Conservation (phyloP, 1,284 basidiomycete genomes). For the Cutaneotrichosporon spelunceum region DNA sequence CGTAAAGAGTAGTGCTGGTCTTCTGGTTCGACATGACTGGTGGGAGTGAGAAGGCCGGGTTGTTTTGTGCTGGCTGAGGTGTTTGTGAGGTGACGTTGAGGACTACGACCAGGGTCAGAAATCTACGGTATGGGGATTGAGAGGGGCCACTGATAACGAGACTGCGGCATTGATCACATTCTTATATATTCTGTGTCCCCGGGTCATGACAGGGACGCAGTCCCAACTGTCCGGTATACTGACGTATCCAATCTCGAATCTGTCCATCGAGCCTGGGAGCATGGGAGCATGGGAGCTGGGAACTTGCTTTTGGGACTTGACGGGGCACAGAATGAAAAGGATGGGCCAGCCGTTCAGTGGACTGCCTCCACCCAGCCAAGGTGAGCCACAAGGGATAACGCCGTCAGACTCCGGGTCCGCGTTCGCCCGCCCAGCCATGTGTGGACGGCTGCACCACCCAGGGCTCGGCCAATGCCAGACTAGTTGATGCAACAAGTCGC, state of each 20-base stretch:
- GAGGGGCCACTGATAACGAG: neutral
- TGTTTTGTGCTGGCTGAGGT: neutral
- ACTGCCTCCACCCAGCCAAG: neutral
- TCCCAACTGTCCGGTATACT: neutral
- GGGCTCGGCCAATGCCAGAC: constrained; percentile 11
- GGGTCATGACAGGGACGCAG: neutral
- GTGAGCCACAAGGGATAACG: neutral
- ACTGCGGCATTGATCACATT: too few species aligned
- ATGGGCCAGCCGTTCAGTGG: neutral
- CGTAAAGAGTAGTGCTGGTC: constrained; percentile 22
- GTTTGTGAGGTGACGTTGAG: neutral
- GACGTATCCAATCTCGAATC: neutral
- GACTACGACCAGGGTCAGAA: neutral
- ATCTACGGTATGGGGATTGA: neutral
- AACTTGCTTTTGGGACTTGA: too few species aligned
- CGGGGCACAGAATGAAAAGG: too few species aligned
- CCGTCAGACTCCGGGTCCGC: neutral
- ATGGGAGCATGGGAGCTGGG: neutral
- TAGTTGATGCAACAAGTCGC: constrained; percentile 11
- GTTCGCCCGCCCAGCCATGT: constrained; percentile 3
- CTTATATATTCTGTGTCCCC: neutral
- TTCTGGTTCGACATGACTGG: constrained; percentile 7
- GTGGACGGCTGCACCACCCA: neutral
- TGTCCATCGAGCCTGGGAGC: neutral
- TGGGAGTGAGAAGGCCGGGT: neutral